Conservation (phyloP, 169 alveolate genomes). For the Amoebophrya sp. region DNA sequence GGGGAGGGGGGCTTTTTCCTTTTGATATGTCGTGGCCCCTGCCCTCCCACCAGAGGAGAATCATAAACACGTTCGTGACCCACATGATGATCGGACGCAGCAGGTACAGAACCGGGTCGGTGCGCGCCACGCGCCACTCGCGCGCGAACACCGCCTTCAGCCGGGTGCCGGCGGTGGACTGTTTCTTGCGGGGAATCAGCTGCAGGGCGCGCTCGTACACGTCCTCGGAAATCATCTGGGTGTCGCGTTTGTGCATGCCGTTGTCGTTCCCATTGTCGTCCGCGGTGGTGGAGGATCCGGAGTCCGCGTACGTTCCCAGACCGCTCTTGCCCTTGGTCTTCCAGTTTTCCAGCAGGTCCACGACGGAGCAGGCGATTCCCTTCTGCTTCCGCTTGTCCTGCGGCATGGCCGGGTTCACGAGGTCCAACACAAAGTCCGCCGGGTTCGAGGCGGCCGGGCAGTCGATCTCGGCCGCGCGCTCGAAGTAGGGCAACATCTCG, state of each 20-base stretch:
- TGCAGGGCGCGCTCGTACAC: neutral
- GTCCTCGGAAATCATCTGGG: neutral
- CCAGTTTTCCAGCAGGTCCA: too few species aligned
- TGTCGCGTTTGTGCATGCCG: too few species aligned
- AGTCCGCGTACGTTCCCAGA: too few species aligned
- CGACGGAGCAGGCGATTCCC: too few species aligned
- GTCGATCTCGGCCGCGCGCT: neutral
- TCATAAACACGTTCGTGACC: constrained; percentile 5
- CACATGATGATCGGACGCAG: neutral
- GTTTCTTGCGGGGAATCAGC: neutral
- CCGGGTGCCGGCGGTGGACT: neutral
- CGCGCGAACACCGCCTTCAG: neutral
- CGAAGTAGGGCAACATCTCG: neutral
- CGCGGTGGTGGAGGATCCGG: too few species aligned
- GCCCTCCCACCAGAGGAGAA: neutral
- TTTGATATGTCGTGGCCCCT: too few species aligned
- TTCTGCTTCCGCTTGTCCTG: too few species aligned
- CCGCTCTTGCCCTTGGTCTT: too few species aligned
- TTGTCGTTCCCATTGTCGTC: too few species aligned
- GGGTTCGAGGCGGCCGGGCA: neutral
- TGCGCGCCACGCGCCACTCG: neutral
- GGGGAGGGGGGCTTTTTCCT: too few species aligned
- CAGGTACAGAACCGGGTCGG: neutral
- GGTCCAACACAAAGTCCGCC: neutral
- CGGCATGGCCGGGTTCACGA: neutral